Conservation (phyloP, 1,284 basidiomycete species). For the Sporisorium iseilematis-ciliati region DNA sequence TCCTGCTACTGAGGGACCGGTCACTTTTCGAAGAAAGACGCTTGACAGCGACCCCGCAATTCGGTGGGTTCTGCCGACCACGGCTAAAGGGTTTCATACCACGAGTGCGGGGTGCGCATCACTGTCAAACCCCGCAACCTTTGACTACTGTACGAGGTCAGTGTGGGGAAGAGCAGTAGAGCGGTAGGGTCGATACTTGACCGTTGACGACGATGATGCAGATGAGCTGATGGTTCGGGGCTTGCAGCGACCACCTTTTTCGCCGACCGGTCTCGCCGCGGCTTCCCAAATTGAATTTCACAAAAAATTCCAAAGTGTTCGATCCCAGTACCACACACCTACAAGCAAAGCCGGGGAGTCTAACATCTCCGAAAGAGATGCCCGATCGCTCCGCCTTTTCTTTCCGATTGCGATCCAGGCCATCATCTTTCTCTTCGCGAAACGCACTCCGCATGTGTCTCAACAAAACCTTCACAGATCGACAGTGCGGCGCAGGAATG, state of each 20-base stretch:
- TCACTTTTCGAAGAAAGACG: not conserved
- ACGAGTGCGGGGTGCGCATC: slow-evolving; percentile 28
- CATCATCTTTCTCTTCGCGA: no score
- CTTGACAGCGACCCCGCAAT: slow-evolving; percentile 30
- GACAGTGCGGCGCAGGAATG: no score
- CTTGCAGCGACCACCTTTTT: not conserved
- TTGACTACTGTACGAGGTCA: no score
- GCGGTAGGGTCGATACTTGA: slow-evolving; percentile 1
- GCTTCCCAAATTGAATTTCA: slow-evolving; percentile 2
- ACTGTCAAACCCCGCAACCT: slow-evolving; percentile 5
- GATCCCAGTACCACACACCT: not conserved
- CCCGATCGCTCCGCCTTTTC: no score
- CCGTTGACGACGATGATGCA: not conserved
- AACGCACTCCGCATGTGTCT: no score
- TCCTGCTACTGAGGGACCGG: slow-evolving; percentile 6
- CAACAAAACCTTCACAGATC: no score
- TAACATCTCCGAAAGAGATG: no score
- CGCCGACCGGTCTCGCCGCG: slow-evolving; percentile 28
- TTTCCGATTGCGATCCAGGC: no score
- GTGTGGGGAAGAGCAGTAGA: slow-evolving; percentile 11
- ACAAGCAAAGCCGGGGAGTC: not conserved
- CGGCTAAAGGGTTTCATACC: slow-evolving; percentile 7
- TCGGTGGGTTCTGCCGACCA: slow-evolving; percentile 10
- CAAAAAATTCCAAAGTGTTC: not conserved
- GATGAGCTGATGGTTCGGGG: no score